Conservation (phyloP, 345 rosid species). For the Theobroma cacao region DNA sequence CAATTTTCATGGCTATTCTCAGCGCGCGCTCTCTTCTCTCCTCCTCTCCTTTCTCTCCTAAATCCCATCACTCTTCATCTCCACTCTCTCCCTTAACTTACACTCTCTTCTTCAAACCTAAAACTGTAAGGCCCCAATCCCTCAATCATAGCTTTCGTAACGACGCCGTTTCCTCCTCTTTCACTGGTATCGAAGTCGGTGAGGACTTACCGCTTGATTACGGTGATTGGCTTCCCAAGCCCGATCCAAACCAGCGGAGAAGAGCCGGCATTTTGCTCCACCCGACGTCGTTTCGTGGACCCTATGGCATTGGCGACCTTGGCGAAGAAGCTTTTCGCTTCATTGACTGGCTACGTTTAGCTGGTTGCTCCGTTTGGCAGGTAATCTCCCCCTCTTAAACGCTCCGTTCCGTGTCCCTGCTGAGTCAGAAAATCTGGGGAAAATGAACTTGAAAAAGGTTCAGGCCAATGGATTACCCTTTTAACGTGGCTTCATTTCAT, state of each 20-base stretch:
- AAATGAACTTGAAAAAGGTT: neutral
- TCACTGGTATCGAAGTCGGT: conserved; percentile 41
- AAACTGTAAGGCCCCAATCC: neutral
- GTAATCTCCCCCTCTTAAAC: conserved; percentile 22
- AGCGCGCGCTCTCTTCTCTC: neutral
- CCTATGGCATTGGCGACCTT: conserved; percentile 85
- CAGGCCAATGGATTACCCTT: no score
- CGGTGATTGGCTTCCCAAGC: conserved; percentile 50
- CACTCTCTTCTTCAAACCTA: conserved; percentile 4
- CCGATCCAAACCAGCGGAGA: conserved; percentile 39
- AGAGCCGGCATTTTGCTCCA: conserved; percentile 91
- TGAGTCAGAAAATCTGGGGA: neutral
- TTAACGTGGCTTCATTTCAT: neutral
- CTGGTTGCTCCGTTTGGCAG: conserved; percentile 97
- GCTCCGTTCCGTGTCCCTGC: neutral
- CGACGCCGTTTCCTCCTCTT: conserved; percentile 23
- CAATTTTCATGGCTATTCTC: neutral
- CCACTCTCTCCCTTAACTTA: conserved; percentile 4
- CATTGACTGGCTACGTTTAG: conserved; percentile 80
- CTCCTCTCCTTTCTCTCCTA: conserved; percentile 22
- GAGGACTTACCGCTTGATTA: conserved; percentile 65
- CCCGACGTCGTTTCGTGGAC: conserved; percentile 83
- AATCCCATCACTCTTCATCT: neutral
- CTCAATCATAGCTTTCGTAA: conserved; percentile 15
- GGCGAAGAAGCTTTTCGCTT: conserved; percentile 75